Percentiles rank a stretch among this genome's conserved stretches.
Evolutionary conservation across 768 basidiomycete genomes (phyloP).

Genomic region (Pulveroboletus sp.): DNA sequence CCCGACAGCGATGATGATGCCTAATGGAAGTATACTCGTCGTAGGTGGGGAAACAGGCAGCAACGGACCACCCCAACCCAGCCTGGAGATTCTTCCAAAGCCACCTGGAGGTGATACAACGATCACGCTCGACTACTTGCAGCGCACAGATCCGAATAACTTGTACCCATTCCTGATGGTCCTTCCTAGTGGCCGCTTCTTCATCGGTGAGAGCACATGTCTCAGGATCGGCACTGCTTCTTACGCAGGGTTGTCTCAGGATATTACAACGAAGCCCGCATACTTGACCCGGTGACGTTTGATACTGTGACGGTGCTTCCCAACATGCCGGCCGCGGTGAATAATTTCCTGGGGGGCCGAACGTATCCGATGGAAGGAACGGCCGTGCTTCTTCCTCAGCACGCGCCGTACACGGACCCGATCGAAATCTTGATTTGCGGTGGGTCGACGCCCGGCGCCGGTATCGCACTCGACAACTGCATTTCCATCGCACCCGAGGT

Average conservation of each 20-base stretch:
- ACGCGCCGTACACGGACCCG: slow-evolving; percentile 71
- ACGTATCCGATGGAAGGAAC: slow-evolving; percentile 77
- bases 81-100: slow-evolving; percentile 66
- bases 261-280: slow-evolving; percentile 79
- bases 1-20: slow-evolving; percentile 59
- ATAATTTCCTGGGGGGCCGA: slow-evolving; percentile 66
- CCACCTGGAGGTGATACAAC: slow-evolving; percentile 60
- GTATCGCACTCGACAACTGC: slow-evolving; percentile 61
- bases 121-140: slow-evolving; percentile 60
- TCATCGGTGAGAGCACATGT: slow-evolving; percentile 52
- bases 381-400: slow-evolving; percentile 63
- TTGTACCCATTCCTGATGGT: slow-evolving; percentile 75
- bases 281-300: slow-evolving; percentile 65
- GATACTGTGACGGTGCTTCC: slow-evolving; percentile 56
- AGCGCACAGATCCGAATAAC: slow-evolving; percentile 74
- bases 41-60: slow-evolving; percentile 73
- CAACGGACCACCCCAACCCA: slow-evolving; percentile 63
- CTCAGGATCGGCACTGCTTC: background rate
- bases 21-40: slow-evolving; percentile 72
- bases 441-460: slow-evolving; percentile 60
- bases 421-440: slow-evolving; percentile 71
- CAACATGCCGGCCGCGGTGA: slow-evolving; percentile 72
- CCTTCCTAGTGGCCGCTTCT: slow-evolving; percentile 65
- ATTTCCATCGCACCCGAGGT: slow-evolving; percentile 65
- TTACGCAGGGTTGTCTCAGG: slow-evolving; percentile 33